Conservation (phyloP, 805 yeast genomes). For the Saccharomycopsis sp. region DNA sequence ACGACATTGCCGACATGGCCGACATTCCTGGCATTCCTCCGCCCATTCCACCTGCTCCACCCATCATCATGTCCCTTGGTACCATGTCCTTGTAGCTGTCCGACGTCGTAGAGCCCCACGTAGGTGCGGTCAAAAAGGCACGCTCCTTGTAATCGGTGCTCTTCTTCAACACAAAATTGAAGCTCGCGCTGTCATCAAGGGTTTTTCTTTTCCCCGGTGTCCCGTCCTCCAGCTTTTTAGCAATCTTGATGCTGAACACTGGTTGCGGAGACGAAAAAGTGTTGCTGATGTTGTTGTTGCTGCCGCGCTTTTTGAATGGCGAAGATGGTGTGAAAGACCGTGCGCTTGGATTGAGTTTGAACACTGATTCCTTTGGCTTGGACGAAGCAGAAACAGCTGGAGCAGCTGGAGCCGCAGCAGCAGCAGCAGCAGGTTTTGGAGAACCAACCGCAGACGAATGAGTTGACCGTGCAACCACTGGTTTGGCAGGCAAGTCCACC, state of each 20-base stretch:
- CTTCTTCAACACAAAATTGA: constrained; percentile 13
- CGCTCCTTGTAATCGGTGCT: constrained; percentile 35
- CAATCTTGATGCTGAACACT: constrained; percentile 5
- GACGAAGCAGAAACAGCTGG: constrained; percentile 8
- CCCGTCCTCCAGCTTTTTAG: too few species aligned
- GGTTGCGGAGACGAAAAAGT: constrained; percentile 6
- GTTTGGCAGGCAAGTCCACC: constrained; percentile 1
- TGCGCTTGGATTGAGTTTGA: constrained; percentile 56
- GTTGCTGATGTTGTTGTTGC: constrained; percentile 4
- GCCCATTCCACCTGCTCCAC: too few species aligned
- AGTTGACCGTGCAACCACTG: constrained; percentile 4
- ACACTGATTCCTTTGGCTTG: constrained; percentile 47
- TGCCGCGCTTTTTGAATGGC: constrained; percentile 11
- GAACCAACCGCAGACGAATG: constrained; percentile 15
- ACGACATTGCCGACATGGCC: too few species aligned
- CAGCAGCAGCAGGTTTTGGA: constrained; percentile 15
- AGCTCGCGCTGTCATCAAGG: constrained; percentile 6
- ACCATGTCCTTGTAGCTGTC: too few species aligned
- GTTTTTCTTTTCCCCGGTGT: constrained; percentile 7
- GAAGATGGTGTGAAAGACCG: constrained; percentile 49
- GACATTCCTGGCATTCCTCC: too few species aligned
- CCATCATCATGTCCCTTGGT: too few species aligned
- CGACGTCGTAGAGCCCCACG: constrained; percentile 57
- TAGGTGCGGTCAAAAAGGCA: constrained; percentile 67
- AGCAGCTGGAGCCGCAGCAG: constrained; percentile 7